Percentiles rank a stretch among this genome's conserved stretches.
phyloP scores from a whole-genome alignment of 225 moss, liverwort and hornwort genomes.

The Pseudisothecium myosuroides region DNA sequence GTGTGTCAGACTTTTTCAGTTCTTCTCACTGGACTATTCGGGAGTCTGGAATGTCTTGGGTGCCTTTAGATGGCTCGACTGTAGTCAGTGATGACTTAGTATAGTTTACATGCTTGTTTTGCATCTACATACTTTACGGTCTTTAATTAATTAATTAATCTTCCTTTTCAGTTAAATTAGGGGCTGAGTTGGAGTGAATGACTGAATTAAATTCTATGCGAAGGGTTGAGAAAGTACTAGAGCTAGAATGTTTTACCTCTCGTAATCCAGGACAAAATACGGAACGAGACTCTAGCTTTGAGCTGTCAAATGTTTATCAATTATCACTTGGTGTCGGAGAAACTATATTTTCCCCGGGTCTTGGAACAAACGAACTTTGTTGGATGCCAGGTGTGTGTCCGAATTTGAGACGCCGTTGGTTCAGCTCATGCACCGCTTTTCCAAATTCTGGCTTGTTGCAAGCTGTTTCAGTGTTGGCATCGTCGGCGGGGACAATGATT shows the following conservation, averaged over 20 bases:
- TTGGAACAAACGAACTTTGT: neutral
- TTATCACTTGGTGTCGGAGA: neutral
- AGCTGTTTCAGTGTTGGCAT: neutral
- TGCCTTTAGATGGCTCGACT: neutral
- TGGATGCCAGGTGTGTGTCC: neutral
- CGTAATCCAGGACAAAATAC: too few relatives aligned
- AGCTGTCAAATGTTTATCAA: neutral
- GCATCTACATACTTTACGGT: neutral
- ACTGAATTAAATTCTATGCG: neutral
- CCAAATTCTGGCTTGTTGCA: neutral
- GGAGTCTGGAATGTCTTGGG: neutral
- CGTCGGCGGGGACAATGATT: neutral
- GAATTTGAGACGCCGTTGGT: too few relatives aligned
- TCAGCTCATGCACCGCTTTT: neutral
- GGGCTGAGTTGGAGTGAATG: neutral
- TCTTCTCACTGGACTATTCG: neutral
- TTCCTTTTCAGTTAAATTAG: neutral
- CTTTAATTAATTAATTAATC: neutral
- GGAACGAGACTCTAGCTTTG: too few relatives aligned
- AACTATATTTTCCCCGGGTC: neutral
- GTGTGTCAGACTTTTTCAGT: neutral
- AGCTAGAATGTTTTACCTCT: neutral
- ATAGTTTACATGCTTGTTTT: neutral
- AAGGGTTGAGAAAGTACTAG: neutral
- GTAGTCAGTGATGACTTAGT: neutral